phyloP scores from a whole-genome alignment of 1,139 yeast species.

The Geotrichum restrictum region DNA sequence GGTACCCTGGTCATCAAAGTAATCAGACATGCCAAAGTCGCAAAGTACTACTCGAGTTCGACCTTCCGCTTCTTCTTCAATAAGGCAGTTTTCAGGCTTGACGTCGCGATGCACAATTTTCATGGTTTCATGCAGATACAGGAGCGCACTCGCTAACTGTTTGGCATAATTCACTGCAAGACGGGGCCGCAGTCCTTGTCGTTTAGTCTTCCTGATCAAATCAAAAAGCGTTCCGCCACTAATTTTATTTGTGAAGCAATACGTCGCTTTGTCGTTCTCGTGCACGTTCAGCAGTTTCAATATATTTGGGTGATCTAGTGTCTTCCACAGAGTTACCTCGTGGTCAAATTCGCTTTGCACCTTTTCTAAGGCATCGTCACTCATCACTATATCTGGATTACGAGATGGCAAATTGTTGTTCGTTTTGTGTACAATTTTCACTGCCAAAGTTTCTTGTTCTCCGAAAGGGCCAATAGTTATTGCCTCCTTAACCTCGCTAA shows the following conservation, averaged over 20 bases:
- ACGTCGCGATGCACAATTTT: conserved; percentile 80
- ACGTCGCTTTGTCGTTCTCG: conserved; percentile 60
- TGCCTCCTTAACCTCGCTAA: conserved; percentile 86
- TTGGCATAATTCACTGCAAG: conserved; percentile 41
- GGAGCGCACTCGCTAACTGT: conserved; percentile 60
- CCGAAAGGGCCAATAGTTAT: conserved; percentile 42
- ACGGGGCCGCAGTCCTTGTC: conserved; percentile 20
- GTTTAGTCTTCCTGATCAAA: conserved; percentile 50
- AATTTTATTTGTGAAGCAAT: conserved; percentile 69
- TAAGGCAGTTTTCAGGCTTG: conserved; percentile 77
- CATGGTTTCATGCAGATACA: conserved; percentile 67
- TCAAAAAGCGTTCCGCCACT: conserved; percentile 82
- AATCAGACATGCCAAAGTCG: conserved; percentile 81
- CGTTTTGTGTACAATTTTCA: conserved; percentile 61
- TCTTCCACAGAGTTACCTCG: conserved; percentile 74
- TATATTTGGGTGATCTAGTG: conserved; percentile 60
- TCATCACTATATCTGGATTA: conserved; percentile 13
- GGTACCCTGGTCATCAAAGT: conserved; percentile 31
- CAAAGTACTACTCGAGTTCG: conserved; percentile 47
- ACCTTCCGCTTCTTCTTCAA: conserved; percentile 43
- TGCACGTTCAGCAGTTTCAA: conserved; percentile 58
- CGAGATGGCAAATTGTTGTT: conserved; percentile 12
- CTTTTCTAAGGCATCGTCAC: conserved; percentile 28
- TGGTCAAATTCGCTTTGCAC: conserved; percentile 55
- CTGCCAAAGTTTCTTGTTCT: conserved; percentile 50